Conservation (phyloP, 2,329 filamentous ascomycete species). For the Fusarium mundagurra region DNA sequence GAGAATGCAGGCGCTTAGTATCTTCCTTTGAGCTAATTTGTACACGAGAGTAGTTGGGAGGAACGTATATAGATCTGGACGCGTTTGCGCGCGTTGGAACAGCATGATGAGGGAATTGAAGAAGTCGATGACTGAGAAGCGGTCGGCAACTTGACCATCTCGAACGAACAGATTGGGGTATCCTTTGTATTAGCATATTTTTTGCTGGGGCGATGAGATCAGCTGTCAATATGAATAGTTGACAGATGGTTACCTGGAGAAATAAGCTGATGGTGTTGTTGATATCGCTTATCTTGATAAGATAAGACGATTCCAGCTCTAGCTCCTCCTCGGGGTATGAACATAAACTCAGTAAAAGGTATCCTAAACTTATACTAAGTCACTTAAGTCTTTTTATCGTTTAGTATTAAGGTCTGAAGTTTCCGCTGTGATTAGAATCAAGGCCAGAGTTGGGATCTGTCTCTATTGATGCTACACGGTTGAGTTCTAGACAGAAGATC, state of each 20-base stretch:
- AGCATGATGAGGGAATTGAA: neutral
- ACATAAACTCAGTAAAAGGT: neutral
- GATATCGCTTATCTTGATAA: neutral
- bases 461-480: neutral
- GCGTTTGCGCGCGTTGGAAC: neutral
- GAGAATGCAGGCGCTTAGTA: rapidly evolving
- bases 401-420: neutral
- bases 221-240: no score
- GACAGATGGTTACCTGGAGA: rapidly evolving
- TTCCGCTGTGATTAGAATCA: no score
- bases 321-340: neutral
- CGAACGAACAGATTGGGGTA: rapidly evolving
- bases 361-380: neutral
- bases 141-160: neutral
- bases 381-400: rapidly evolving
- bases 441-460: neutral
- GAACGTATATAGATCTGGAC: neutral
- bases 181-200: neutral
- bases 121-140: neutral
- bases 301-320: neutral
- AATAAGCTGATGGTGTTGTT: neutral
- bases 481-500: rapidly evolving
- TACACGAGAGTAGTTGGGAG: neutral
- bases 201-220: rapidly evolving
- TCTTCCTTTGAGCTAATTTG: neutral